Base-by-base conservation (phyloP, 148 eudicot genomes). In the Rhododendron mucronatum region DNA sequence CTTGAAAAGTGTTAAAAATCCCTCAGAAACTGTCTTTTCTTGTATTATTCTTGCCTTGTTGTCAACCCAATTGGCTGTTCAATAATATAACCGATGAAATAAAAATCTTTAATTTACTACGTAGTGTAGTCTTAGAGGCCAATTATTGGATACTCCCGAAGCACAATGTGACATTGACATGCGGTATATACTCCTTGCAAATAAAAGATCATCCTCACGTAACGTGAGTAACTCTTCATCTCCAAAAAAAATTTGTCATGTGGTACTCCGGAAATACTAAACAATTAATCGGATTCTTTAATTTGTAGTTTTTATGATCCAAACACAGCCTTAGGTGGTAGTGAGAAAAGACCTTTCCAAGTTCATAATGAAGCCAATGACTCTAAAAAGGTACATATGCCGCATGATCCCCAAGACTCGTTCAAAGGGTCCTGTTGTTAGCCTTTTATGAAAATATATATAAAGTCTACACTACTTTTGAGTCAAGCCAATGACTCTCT, bases 351-450 rank as follows among this genome's bases (percentile, higher is more conserved):
- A 51, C 37, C 83, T 78, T 78, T 78, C 81, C 81, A 23, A 78
- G 81, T 45, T 48, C 37, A 80, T 50, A 18, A 80, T 80, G 20
- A 80, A 80, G 61, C 82, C 39, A 50, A 47, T 80, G 61, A 80
- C 82, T 80, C 51, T 45, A 78, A 44, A 78, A 48, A 26, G 35
- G 3, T 26, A 79, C 44, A 41, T 5, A 0, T 14, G 37, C 33
- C 33, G 33, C 82, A 47, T 41, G 37, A 28, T 28, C 21, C 41
- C 37, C 23, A 82, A 45, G 85, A 83, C 77, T 69, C 85, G 21
- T 83, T 83, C 85, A 83, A 83, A 83, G 16, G 16, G 37, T 41
- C 55, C 26, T 23, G 14, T 79, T n/a, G 20, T 28, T 4, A 45
- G 30, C 57, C 2, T 35, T 12, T 74, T 21, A 20, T 20, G 23